Conservation (phyloP, 257 asterid species). For the Vinca minor region DNA sequence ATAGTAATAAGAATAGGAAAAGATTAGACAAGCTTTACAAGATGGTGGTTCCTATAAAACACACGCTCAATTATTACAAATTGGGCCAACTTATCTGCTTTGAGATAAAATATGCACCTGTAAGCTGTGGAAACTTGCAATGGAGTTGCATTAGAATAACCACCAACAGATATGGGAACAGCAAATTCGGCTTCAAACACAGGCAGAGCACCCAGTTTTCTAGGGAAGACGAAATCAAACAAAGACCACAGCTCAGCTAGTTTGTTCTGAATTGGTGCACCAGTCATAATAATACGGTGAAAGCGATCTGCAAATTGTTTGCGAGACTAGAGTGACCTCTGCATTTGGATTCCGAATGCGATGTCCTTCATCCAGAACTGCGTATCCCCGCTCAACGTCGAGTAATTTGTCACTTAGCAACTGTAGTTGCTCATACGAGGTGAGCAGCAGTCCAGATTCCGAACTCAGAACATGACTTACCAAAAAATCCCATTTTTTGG, state of each 20-base stretch:
- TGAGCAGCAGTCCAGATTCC: conserved; percentile 76
- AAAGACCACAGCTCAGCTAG: conserved; percentile 93
- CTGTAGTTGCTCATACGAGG: conserved; percentile 95
- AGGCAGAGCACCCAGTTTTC: conserved; percentile 92
- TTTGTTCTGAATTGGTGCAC: conserved; percentile 96
- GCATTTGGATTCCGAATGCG: conserved; percentile 97
- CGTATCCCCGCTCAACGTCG: conserved; percentile 93
- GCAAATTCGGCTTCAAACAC: conserved; percentile 97
- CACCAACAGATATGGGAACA: conserved; percentile 96
- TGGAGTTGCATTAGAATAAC: conserved; percentile 94
- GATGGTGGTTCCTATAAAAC: not conserved
- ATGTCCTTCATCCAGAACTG: conserved; percentile 93
- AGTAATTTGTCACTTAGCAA: conserved; percentile 68
- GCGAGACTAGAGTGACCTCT: conserved; percentile 88
- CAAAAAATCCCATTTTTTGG: conserved; percentile 71
- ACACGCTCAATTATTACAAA: not conserved
- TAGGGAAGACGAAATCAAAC: conserved; percentile 96
- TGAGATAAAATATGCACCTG: conserved; percentile 44
- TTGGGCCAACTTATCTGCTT: not conserved
- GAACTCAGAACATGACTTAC: conserved; percentile 68
- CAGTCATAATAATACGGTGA: conserved; percentile 95
- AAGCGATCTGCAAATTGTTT: conserved; percentile 95
- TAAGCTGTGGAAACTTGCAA: conserved; percentile 98
- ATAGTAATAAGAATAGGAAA: not conserved
- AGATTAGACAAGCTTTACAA: not conserved